A percentile compares a stretch with the other conserved stretches of the same genome.
phyloP scores from a whole-genome alignment of 1,284 basidiomycete genomes.

The Omphalotus olearius region DNA sequence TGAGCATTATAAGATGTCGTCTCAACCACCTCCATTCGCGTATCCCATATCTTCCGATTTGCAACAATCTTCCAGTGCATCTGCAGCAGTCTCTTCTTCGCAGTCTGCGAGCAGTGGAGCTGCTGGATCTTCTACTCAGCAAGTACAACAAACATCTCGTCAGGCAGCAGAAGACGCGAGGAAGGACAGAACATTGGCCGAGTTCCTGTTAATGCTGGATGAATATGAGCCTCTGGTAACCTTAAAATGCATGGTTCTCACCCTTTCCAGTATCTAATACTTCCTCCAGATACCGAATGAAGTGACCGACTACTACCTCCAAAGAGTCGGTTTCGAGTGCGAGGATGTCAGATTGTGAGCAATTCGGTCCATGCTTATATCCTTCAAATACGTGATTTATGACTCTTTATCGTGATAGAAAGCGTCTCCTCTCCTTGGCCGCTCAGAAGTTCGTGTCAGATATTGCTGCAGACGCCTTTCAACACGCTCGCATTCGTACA shows the following conservation, averaged over 20 bases:
- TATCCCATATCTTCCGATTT: constrained; percentile 25
- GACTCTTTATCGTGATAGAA: constrained; percentile 43
- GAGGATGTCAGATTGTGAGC: constrained; percentile 88
- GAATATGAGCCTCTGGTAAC: constrained; percentile 93
- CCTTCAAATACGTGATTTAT: neutral
- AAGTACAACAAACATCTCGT: constrained; percentile 39
- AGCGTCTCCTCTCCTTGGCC: constrained; percentile 90
- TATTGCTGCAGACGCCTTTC: constrained; percentile 95
- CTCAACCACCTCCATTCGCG: constrained; percentile 13
- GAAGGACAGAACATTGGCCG: constrained; percentile 87
- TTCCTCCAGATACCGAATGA: constrained; percentile 89
- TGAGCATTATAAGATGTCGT: neutral
- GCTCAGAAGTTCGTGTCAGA: constrained; percentile 99
- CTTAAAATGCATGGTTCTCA: constrained; percentile 13
- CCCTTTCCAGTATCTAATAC: neutral
- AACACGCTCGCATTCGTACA: constrained; percentile 93
- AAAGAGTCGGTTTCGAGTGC: constrained; percentile 94
- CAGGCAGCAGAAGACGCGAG: constrained; percentile 79
- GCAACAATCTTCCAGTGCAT: constrained; percentile 5
- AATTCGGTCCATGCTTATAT: neutral
- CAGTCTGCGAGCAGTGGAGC: constrained; percentile 17
- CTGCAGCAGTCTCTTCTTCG: constrained; percentile 10
- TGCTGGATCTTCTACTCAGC: constrained; percentile 23
- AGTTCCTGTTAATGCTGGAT: constrained; percentile 94
- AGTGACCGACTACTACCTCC: constrained; percentile 97